Percentiles rank a stretch among this genome's conserved stretches.
phyloP scores from a whole-genome alignment of 2,329 filamentous ascomycete species.

The Colletotrichum lini region DNA sequence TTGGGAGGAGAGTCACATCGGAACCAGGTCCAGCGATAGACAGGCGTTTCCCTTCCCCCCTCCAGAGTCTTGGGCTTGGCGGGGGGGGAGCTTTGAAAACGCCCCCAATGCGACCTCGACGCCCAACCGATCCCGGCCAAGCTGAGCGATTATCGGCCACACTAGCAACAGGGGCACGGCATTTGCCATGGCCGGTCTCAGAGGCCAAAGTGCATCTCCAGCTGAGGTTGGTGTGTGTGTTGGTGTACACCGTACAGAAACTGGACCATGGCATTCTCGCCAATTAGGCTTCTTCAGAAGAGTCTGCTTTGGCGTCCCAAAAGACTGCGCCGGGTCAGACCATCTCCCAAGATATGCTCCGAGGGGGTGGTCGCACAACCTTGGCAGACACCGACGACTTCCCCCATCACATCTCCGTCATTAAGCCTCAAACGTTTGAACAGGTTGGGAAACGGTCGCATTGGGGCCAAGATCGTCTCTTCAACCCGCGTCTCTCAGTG shows the following conservation, averaged over 20 bases:
- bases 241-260: background rate
- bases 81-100: background rate
- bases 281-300: background rate
- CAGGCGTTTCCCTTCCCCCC: too few species aligned
- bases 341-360: background rate
- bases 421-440: background rate
- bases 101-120: slow-evolving; percentile 9
- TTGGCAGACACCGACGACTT: background rate
- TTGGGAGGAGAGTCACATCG: too few species aligned
- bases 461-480: background rate
- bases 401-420: background rate
- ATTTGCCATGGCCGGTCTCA: background rate
- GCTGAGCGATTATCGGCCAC: slow-evolving; percentile 6
- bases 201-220: background rate
- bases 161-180: background rate
- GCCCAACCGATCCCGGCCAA: background rate
- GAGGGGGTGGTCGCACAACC: background rate
- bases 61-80: background rate
- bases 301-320: background rate
- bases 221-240: background rate
- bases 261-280: background rate
- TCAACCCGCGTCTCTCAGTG: background rate
- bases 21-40: too few species aligned
- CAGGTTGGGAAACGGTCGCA: background rate
- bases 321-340: background rate